These are phyloP conservation scores for Mortierella sp. DNA, from an alignment of 371 early-diverging fungal genomes.

Conservation along the genomic window DNA sequence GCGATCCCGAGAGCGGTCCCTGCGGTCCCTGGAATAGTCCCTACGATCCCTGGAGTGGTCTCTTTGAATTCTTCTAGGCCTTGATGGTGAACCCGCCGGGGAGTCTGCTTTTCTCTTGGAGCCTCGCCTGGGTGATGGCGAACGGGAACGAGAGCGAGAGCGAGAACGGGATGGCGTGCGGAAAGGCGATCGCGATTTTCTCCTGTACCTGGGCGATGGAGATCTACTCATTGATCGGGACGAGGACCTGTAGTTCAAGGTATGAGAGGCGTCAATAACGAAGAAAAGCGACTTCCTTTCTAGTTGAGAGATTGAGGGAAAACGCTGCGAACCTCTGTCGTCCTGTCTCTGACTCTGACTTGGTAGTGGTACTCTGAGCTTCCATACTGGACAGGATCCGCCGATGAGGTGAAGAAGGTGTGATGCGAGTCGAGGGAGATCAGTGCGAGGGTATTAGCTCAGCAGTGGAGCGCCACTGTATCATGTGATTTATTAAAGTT, in stretches of 20 bases:
- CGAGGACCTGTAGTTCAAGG: conserved; percentile 10
- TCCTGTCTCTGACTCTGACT: conserved; percentile 2
- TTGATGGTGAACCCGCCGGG: conserved; percentile 29
- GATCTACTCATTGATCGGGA: conserved; percentile 39
- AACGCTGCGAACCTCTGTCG: conserved; percentile 11
- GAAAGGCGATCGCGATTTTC: conserved; percentile 29
- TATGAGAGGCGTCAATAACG: conserved; percentile 14
- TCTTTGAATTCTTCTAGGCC: conserved; percentile 10
- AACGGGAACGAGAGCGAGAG: conserved; percentile 23
- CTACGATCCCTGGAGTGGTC: conserved; percentile 8
- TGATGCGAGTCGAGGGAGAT: not conserved
- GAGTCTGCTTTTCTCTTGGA: conserved; percentile 36
- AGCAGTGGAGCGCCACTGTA: not conserved
- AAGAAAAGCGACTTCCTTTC: not conserved
- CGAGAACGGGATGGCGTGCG: conserved; percentile 14
- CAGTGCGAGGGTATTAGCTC: not conserved
- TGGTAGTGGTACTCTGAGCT: conserved; percentile 24
- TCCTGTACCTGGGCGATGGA: conserved; percentile 24
- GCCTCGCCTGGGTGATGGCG: conserved; percentile 19
- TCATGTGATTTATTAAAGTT: conserved; percentile 1
- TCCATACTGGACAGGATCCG: conserved; percentile 17
- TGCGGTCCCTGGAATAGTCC: conserved; percentile 6
- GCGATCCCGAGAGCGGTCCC: conserved; percentile 23
- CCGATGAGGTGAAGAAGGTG: conserved; percentile 1
- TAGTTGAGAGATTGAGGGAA: not conserved